Evolutionary conservation across 2,329 filamentous ascomycete genomes (phyloP).

Genomic region (Fusarium temperatum): DNA sequence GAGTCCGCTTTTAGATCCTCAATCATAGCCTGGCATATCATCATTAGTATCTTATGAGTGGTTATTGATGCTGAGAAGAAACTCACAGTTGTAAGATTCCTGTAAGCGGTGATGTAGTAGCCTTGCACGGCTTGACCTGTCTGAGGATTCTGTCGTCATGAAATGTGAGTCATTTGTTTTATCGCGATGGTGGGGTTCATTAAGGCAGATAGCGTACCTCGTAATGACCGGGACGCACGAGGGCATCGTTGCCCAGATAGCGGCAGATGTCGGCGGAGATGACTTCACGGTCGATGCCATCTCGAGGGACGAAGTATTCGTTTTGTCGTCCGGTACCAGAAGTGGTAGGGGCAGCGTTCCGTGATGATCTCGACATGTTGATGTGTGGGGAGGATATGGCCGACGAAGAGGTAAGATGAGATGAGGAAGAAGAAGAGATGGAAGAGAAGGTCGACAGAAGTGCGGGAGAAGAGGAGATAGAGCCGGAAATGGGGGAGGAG

Average conservation of each 20-base stretch:
- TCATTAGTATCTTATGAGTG: slow-evolving; percentile 16
- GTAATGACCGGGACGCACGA: slow-evolving; percentile 78
- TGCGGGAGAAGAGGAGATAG: slow-evolving; percentile 35
- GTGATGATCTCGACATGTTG: slow-evolving; percentile 53
- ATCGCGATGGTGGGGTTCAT: slow-evolving; percentile 4
- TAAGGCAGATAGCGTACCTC: slow-evolving; percentile 61
- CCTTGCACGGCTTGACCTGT: slow-evolving; percentile 71
- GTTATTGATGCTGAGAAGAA: neutral
- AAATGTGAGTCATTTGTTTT: slow-evolving; percentile 39
- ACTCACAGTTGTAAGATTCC: slow-evolving; percentile 80
- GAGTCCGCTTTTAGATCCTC: slow-evolving; percentile 70
- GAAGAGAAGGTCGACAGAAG: slow-evolving; percentile 25
- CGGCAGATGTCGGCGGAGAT: slow-evolving; percentile 87
- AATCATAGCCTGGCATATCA: slow-evolving; percentile 65
- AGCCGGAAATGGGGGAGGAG: slow-evolving; percentile 28
- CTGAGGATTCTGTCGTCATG: slow-evolving; percentile 57
- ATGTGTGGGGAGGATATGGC: slow-evolving; percentile 30
- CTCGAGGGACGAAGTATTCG: slow-evolving; percentile 82
- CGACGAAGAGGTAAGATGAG: slow-evolving; percentile 30
- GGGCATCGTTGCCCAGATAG: slow-evolving; percentile 83
- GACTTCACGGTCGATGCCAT: slow-evolving; percentile 84
- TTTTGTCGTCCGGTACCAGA: slow-evolving; percentile 66
- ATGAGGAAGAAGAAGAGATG: slow-evolving; percentile 31
- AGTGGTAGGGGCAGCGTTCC: slow-evolving; percentile 48
- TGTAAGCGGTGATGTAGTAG: slow-evolving; percentile 82